Evolutionary conservation across 129 eudicot genomes (phyloP), one percentile per base, ranked within the genome.

Genomic region (Flaveria bidentis): DNA sequence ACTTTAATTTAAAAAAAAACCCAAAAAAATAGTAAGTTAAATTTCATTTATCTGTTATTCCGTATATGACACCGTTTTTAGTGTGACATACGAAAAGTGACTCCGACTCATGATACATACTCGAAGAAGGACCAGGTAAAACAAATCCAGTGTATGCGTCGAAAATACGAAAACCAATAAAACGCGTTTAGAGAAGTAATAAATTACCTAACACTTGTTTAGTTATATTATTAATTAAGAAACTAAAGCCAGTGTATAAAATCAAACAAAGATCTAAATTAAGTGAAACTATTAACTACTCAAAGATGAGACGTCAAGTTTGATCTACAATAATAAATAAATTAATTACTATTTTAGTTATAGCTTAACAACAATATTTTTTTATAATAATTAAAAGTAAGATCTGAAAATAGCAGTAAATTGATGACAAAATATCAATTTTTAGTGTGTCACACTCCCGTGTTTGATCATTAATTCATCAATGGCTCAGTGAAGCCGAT

Each of bases 381-480:
- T 36, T 36, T 36, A 36, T 36, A 16, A 36, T 25, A 33, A 33
- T 5, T 22, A 6, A 49, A 76, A 17, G 22, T 61, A n/a, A 16
- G 17, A 46, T n/a, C 10, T 14, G 57, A 74, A 75, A 47, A 18
- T 64, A 26, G 72, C 2, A 44, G 58, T 5, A 39, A 41, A 36
- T 36, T 36, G 74, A 57, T 57, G 80, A 50, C 73, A 66, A 76
- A 66, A 50, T 8, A 46, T 25, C 12, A 36, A 36, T 49, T 64
- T 75, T 65, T 2, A 75, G 50, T 63, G 53, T 66, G 76, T 71
- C 77, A 53, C 67, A 50, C 46, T 62, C 67, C 74, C 83, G 78
- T 53, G 83, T 72, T 73, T 72, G 67, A 80, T 80, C 58, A 67
- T 26, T 80, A 52, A 64, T 71, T 39, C 67, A 62, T 26, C 73